Base-by-base conservation (phyloP, 371 early-diverging fungal genomes). In the Syncephalastrum sp. region DNA sequence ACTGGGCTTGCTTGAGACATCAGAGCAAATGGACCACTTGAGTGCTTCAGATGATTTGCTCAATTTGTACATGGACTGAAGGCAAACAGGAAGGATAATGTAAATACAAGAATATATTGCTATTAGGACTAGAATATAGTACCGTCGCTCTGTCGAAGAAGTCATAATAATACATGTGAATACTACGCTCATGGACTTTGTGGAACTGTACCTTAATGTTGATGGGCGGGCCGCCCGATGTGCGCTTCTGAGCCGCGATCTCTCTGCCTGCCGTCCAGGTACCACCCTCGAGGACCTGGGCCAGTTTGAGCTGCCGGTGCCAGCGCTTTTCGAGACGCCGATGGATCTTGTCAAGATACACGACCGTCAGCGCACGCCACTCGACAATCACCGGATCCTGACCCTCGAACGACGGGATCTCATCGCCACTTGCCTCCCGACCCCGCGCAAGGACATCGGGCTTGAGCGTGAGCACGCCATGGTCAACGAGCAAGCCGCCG, bases 281-380 rank as follows among this genome's bases (percentile, higher is more conserved):
- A n/a, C 96, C 95, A 8, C 91, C 94, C 62, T 96, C 95, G 4
- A 96, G 77, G 1, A 96, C 89, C 54, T 93, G 91, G 21, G 90
- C 93, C 47, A 96, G 69, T 42, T 83, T 82, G 19, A 94, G 63
- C n/a, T 81, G 59, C 13, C 64, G 62, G 12, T 71, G 75, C 15
- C 81, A 60, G 49, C 89, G 73, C 4, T 67, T 72, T 17, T 89
- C 81, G 24, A 73, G 60, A 4, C 69, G 65, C 4, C 77, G 66
- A 2, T 89, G 92, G 3, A 92, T 85, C 33, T 63, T 70, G 61
- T 95, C 97, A 54, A 96, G 63, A 53, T 93, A 79, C 0, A 83
- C 83, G 3, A 95, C 92, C 0, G 96, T 96, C 70, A 95, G 69
- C 4, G 92, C 93, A 15, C 97, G 83, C 97, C 96, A 96, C 67